Base-by-base conservation (phyloP, 352 stramenopile species). In the Phytopythium montanum region DNA sequence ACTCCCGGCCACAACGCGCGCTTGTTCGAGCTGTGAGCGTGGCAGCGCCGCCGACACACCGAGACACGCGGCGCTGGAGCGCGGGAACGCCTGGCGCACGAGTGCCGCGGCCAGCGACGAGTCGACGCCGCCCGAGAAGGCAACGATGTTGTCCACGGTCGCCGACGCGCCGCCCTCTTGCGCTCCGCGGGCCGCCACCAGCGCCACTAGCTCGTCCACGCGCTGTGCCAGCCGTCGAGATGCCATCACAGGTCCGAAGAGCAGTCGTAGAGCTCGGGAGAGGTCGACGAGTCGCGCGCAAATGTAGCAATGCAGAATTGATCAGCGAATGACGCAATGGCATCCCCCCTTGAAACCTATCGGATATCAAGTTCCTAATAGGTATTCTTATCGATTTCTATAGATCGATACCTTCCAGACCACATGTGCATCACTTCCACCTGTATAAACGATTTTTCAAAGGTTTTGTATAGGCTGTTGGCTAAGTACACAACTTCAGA, bases 111-210 rank as follows among this genome's bases (percentile, higher is more conserved):
- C 87, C 8, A 99, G 68, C 21, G 90, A 97, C 34, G 95, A 99
- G 76, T 99, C 97, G 7, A 99, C 92, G 19, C 97, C 97, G 36
- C 97, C 97, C 1, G 91, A 98, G 64, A 90, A 98, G n/a, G 92
- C 92, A 19, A 97, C 72, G 14, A 98, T 71, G 54, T 97, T 80
- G 63, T 69, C 79, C 29, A 71, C 70, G 45, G 62, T 65, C 28
- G 36, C 39, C 41, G 52, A 33, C 41, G n/a, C 19, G 28, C 10
- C 45, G 16, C 31, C 10, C 36, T 39, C 38, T 4, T 10, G 25
- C 18, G 69, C 62, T 12, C 69, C 76, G 45, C 66, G 69, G 13
- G 65, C 55, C 16, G 73, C 77, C 36, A 87, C 62, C 21, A 72
- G 42, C 19, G 56, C 56, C 29, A 87, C 38, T 39, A 87, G 60